phyloP scores from a whole-genome alignment of 192 early-diverging fungal genomes.

The Radiomyces spectabilis region DNA sequence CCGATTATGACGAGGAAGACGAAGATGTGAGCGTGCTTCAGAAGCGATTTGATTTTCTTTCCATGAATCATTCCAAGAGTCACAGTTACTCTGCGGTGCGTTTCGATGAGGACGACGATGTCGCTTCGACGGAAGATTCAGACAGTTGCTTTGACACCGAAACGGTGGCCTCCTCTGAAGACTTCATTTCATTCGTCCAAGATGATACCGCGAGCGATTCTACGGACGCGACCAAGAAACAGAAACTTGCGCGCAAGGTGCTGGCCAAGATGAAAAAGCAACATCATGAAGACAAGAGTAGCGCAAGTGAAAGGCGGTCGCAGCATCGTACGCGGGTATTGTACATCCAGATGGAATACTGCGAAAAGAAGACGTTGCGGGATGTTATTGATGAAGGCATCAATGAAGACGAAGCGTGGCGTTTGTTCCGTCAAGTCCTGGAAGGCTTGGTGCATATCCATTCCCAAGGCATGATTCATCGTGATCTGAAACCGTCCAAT shows the following conservation, averaged over 20 bases:
- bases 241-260: neutral
- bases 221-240: neutral
- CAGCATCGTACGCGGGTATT: constrained; percentile 46
- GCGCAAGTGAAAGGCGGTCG: neutral
- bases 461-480: constrained; percentile 78
- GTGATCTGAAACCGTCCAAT: constrained; percentile 87
- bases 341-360: constrained; percentile 99
- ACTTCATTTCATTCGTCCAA: constrained; percentile 14
- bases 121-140: constrained; percentile 19
- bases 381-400: constrained; percentile 77
- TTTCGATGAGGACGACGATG: constrained; percentile 32
- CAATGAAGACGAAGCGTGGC: constrained; percentile 72
- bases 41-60: constrained; percentile 40
- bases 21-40: constrained; percentile 22
- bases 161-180: constrained; percentile 3
- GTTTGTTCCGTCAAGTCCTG: constrained; percentile 81
- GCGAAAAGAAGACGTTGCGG: constrained; percentile 85
- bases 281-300: constrained; percentile 2
- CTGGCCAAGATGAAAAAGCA: constrained; percentile 2
- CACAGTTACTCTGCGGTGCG: constrained; percentile 25
- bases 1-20: constrained; percentile 22
- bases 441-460: constrained; percentile 90
- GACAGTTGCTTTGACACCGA: too few relatives aligned
- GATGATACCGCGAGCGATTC: constrained; percentile 5
- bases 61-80: constrained; percentile 23